phyloP scores from a whole-genome alignment of 2,329 filamentous ascomycete species.

The Talaromyces atroroseus region DNA sequence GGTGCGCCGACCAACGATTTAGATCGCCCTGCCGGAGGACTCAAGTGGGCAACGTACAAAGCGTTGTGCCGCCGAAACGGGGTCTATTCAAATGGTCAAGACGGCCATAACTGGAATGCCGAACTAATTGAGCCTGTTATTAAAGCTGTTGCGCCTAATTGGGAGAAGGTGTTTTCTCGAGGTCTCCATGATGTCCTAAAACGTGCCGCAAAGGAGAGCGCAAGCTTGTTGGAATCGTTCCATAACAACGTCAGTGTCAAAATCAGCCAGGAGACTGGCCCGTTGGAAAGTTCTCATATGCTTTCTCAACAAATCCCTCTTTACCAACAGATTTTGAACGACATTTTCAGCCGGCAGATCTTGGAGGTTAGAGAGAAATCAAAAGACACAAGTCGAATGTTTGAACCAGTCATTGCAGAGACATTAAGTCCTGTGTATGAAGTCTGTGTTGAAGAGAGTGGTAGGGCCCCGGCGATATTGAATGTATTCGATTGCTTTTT shows the following conservation, averaged over 20 bases:
- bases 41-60: slow-evolving; percentile 51
- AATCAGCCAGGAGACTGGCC: not conserved
- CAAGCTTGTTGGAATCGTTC: not conserved
- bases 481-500: not conserved
- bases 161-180: slow-evolving; percentile 9
- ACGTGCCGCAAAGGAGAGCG: not conserved
- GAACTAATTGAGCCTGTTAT: slow-evolving; percentile 21
- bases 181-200: not conserved
- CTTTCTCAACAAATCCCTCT: slow-evolving; percentile 11
- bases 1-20: slow-evolving; percentile 19
- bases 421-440: slow-evolving; percentile 47
- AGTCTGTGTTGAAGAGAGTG: slow-evolving; percentile 41
- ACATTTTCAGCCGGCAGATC: slow-evolving; percentile 22
- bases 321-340: slow-evolving; percentile 10
- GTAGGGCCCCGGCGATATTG: slow-evolving; percentile 16
- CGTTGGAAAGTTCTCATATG: slow-evolving; percentile 4
- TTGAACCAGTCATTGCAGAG: slow-evolving; percentile 44
- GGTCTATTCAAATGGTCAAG: slow-evolving; percentile 36
- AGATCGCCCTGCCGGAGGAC: slow-evolving; percentile 38
- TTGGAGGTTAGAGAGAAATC: slow-evolving; percentile 35
- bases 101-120: slow-evolving; percentile 26
- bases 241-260: not conserved
- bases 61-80: slow-evolving; percentile 51
- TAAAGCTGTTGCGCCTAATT: slow-evolving; percentile 4
- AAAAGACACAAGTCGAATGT: slow-evolving; percentile 51